Base-by-base conservation (phyloP, 495 filamentous ascomycete genomes). In the Penicillium paradoxum region DNA sequence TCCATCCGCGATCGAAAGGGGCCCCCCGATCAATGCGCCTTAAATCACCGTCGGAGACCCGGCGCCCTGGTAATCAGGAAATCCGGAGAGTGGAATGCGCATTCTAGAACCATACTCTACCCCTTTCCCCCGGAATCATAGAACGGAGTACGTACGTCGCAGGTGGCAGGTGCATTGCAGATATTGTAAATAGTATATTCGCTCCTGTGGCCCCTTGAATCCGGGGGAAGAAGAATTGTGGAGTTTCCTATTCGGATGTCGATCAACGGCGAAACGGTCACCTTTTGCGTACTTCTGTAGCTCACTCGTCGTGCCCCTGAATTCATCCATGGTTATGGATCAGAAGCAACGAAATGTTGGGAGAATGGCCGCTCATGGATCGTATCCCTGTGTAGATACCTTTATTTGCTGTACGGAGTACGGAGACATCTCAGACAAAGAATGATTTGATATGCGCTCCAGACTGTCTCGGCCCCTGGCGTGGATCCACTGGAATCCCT, bases 401-500 rank as follows among this genome's bases (percentile, higher is more conserved):
- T n/a, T n/a, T n/a, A n/a, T n/a, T n/a, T n/a, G n/a, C n/a, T n/a
- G n/a, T n/a, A n/a, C n/a, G n/a, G 32, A 9, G 1, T 30, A 15
- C 14, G 19, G 17, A 24, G 17, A 24, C 18, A 37, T 47, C 33
- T 48, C 8, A 18, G 38, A 38, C 38, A 51, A 51, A 34, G 48
- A 10, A 48, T 22, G 10, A 38, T 19, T 39, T 19, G 48, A 38
- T 45, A 32, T 53, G 41, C 18, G 41, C 50, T 19, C 50, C 40
- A 44, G 50, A 45, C 50, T 43, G 30, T 53, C 30, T 53, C 50
- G 40, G 22, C 32, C 50, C 50, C 50, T 53, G 32, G 50, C 50
- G 27, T 42, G 32, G 30, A 19, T 39, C 36, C 36, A 50, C 24
- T 37, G 17, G 6, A 9, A 5, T 29, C 45, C 45, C 32, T 45